phyloP scores from a whole-genome alignment of 257 asterid genomes.

The Solanum ossicruentum region DNA sequence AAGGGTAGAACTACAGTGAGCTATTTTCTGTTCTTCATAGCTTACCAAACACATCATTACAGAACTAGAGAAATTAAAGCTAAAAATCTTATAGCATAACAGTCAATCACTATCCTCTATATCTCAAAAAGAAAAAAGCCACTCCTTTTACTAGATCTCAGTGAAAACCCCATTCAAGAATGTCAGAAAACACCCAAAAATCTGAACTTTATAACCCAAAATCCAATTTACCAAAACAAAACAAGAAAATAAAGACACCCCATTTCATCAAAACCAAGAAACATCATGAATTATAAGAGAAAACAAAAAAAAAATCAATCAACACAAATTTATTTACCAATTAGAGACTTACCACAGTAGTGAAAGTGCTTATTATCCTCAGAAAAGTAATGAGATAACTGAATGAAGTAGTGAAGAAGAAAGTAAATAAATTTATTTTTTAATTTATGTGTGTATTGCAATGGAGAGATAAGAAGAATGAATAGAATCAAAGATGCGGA shows the following conservation, averaged over 20 bases:
- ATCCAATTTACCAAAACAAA: background rate
- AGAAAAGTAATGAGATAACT: background rate
- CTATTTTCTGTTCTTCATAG: background rate
- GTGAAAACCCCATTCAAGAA: background rate
- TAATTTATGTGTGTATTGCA: background rate
- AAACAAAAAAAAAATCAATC: background rate
- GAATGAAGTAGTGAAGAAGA: background rate
- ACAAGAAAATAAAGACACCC: background rate
- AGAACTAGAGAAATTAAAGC: background rate
- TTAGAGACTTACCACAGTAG: background rate
- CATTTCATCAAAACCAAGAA: background rate
- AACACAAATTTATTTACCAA: background rate
- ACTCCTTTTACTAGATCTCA: background rate
- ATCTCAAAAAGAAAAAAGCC: background rate
- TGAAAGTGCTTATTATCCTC: background rate
- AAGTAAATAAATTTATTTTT: background rate
- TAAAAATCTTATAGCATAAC: background rate
- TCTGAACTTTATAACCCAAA: background rate
- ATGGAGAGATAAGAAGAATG: background rate
- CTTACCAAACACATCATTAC: background rate
- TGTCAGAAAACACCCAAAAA: background rate
- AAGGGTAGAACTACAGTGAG: background rate
- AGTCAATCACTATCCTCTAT: background rate
- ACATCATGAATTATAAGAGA: background rate
- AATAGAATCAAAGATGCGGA: constrained; percentile 21